phyloP scores from a whole-genome alignment of 2,329 filamentous ascomycete species.

The Penicillium sp. region DNA sequence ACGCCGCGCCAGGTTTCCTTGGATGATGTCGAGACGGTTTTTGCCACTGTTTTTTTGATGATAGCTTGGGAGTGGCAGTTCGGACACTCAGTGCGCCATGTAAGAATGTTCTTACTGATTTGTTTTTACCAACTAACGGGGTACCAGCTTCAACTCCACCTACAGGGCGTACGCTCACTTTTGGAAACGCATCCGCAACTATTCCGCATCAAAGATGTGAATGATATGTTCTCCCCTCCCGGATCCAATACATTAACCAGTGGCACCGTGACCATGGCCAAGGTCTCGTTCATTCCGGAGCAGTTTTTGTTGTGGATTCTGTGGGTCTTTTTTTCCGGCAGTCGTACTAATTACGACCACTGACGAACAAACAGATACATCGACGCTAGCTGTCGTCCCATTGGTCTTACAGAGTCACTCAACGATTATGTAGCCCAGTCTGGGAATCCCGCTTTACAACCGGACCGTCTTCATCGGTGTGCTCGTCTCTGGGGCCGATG shows the following conservation, averaged over 20 bases:
- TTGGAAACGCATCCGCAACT: conserved; percentile 37
- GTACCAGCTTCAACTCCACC: conserved; percentile 33
- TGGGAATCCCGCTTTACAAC: conserved; percentile 33
- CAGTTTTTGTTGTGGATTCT: conserved; percentile 39
- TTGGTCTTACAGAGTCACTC: conserved; percentile 33
- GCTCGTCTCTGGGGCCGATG: conserved; percentile 39
- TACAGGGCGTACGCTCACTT: conserved; percentile 39
- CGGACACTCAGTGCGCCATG: conserved; percentile 34
- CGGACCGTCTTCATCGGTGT: conserved; percentile 36
- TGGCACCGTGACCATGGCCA: conserved; percentile 14
- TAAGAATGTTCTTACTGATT: neutral
- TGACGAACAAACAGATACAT: conserved; percentile 27
- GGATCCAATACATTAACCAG: conserved; percentile 13
- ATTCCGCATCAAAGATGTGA: conserved; percentile 32
- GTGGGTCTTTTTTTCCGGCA: conserved; percentile 21
- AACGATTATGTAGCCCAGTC: conserved; percentile 36
- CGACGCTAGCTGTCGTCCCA: conserved; percentile 30
- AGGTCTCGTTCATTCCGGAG: conserved; percentile 38
- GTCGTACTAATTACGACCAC: neutral
- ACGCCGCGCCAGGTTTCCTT: conserved; percentile 29
- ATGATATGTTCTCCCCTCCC: conserved; percentile 28
- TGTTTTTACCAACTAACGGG: neutral
- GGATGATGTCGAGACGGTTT: conserved; percentile 35
- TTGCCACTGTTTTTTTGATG: conserved; percentile 41
- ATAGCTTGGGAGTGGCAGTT: conserved; percentile 40